phyloP scores from a whole-genome alignment of 2,329 filamentous ascomycete species.

The Metarhizium brunneum region DNA sequence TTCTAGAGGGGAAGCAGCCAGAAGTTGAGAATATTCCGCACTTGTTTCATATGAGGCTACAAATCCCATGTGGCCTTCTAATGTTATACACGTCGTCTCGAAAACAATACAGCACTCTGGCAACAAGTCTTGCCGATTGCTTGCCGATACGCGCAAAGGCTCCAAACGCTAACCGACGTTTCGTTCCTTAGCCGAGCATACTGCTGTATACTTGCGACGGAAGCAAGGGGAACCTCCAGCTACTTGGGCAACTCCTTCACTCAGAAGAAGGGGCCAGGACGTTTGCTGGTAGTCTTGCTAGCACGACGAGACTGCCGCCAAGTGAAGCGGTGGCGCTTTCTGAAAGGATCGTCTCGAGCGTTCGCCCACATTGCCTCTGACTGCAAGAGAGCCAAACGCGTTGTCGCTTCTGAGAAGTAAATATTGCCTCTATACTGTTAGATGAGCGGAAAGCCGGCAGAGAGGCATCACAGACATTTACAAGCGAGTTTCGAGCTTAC shows the following conservation, averaged over 20 bases:
- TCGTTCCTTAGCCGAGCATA: background rate
- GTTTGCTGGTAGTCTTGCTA: too few species aligned
- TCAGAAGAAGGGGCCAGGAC: too few species aligned
- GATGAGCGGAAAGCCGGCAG: too few species aligned
- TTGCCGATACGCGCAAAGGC: background rate
- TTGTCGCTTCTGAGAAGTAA: too few species aligned
- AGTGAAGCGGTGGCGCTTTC: too few species aligned
- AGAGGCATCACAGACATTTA: background rate
- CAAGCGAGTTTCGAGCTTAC: background rate
- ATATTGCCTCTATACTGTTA: too few species aligned
- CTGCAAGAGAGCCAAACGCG: too few species aligned
- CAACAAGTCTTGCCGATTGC: background rate
- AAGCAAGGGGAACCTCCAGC: background rate
- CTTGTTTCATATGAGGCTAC: background rate
- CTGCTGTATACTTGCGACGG: background rate
- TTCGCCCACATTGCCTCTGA: too few species aligned
- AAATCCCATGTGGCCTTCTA: background rate
- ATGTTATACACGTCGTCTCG: background rate
- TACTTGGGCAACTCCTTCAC: background rate
- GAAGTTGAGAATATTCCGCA: background rate
- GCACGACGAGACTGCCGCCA: too few species aligned
- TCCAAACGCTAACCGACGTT: background rate
- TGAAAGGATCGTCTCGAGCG: too few species aligned
- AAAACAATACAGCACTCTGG: background rate
- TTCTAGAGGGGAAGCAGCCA: too few species aligned